Evolutionary conservation across 371 early-diverging fungal genomes (phyloP), one percentile per base, ranked within the genome.

Genomic region (Batkoa obscura): DNA sequence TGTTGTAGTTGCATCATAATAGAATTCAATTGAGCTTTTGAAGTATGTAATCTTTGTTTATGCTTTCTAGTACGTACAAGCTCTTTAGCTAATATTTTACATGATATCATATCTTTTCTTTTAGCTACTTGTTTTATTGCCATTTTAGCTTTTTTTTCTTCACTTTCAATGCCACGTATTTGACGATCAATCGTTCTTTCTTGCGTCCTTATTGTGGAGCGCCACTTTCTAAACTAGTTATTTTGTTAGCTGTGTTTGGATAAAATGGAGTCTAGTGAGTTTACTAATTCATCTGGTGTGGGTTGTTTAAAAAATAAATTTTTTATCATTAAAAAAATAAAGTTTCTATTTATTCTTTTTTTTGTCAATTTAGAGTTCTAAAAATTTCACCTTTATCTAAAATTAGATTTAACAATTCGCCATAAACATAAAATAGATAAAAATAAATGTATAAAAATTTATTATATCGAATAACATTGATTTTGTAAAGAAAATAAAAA

Each of bases 21-120:
- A 10, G 88, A 86, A 65, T 88, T 90, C 61, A 96, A 72, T 64
- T 93, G 94, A 0, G 94, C 96, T 61, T 91, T 92, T 61, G 80
- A 82, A 30, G 86, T 88, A 60, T 81, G 73, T 38, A 95, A 57
- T 37, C 93, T 72, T 53, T 85, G 76, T 62, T 81, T 85, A 31
- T 90, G 87, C 58, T 76, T 79, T 49, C 81, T 70, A 49, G 84
- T 79, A 4, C 83, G 74, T 33, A 90, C 81, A 39, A 96, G 68
- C 64, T 89, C 91, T 62, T 81, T 86, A 15, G 94, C 94, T 32
- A 91, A 68, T 43, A 74, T 72, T 58, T 75, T 84, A 66, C 91
- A 91, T 12, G 74, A 76, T 39, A 72, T 75, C 33, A 65, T 58
- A 68, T 94, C 93, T 41, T 81, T 81, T 59, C 86, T 80, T 64